Percentiles rank a stretch among this genome's conserved stretches.
Conservation (phyloP, 495 filamentous ascomycete species). For the Mycothermus thermophilus region DNA sequence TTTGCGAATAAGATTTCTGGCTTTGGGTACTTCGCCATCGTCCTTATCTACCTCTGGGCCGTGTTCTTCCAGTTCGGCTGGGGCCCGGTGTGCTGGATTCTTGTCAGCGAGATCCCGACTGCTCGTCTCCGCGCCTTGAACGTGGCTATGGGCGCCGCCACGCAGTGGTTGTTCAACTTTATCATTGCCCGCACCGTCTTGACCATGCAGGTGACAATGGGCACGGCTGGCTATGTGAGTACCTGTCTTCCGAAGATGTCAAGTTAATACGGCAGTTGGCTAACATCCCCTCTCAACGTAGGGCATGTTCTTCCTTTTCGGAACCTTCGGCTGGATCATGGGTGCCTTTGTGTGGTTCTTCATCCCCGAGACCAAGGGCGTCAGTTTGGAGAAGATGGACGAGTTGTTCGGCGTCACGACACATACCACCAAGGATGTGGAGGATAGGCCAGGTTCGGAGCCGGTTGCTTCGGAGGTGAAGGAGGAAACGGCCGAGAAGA, state of each 20-base stretch:
- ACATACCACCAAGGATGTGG: slow-evolving; percentile 6
- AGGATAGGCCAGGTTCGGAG: slow-evolving; percentile 2
- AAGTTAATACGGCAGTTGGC: too few relatives aligned
- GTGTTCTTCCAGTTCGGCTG: slow-evolving; percentile 61
- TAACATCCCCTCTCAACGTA: too few relatives aligned
- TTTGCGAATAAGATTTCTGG: slow-evolving; percentile 38
- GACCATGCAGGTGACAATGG: slow-evolving; percentile 48
- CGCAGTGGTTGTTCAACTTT: slow-evolving; percentile 54
- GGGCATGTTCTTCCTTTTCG: slow-evolving; percentile 35
- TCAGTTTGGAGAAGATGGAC: slow-evolving; percentile 42
- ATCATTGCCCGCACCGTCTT: slow-evolving; percentile 46
- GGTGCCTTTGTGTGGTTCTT: slow-evolving; percentile 46
- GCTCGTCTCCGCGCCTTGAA: slow-evolving; percentile 53
- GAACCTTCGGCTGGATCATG: slow-evolving; percentile 2
- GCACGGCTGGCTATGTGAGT: slow-evolving; percentile 42
- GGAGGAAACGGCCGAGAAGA: too few relatives aligned
- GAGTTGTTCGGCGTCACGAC: slow-evolving; percentile 33
- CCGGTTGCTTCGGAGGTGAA: too few relatives aligned
- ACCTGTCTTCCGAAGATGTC: too few relatives aligned
- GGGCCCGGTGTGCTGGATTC: slow-evolving; percentile 64
- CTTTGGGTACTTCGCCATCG: slow-evolving; percentile 49
- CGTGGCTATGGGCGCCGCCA: slow-evolving; percentile 51
- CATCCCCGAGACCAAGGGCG: slow-evolving; percentile 53
- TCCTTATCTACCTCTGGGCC: slow-evolving; percentile 56
- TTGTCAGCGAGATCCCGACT: slow-evolving; percentile 55